A percentile compares a stretch with the other conserved stretches of the same genome.
phyloP scores from a whole-genome alignment of 2,329 filamentous ascomycete species.

The Diaporthe vexans region DNA sequence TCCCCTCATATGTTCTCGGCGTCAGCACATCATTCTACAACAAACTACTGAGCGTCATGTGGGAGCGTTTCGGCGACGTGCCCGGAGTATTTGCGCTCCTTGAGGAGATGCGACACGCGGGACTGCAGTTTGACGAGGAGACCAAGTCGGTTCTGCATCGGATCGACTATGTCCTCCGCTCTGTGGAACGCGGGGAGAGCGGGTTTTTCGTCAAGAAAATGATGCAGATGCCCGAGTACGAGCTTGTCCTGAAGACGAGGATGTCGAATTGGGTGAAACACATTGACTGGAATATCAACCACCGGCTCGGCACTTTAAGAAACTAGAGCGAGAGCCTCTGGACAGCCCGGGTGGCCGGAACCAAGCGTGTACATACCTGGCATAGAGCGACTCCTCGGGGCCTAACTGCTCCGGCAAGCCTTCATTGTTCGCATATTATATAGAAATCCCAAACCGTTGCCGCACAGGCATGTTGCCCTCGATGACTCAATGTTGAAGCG shows the following conservation, averaged over 20 bases:
- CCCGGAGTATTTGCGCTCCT: constrained; percentile 67
- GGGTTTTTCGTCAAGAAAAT: constrained; percentile 51
- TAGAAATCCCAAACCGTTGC: not conserved
- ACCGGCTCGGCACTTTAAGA: not conserved
- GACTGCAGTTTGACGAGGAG: constrained; percentile 68
- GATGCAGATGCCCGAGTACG: constrained; percentile 55
- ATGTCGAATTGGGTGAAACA: constrained; percentile 49
- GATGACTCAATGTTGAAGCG: not conserved
- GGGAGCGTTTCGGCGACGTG: constrained; percentile 72
- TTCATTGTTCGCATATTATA: not conserved
- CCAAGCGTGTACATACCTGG: too few species aligned
- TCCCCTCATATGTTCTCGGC: constrained; percentile 79
- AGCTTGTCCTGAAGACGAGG: constrained; percentile 47
- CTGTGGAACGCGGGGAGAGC: constrained; percentile 38
- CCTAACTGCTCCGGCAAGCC: not conserved
- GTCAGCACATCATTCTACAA: constrained; percentile 80
- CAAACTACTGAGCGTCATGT: constrained; percentile 72
- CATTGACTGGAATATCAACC: constrained; percentile 47
- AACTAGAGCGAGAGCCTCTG: not conserved
- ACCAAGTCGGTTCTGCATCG: constrained; percentile 57
- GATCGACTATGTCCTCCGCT: constrained; percentile 48
- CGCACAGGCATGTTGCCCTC: not conserved
- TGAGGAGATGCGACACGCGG: constrained; percentile 75
- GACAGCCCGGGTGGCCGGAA: too few species aligned
- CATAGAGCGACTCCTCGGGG: not conserved